Evolutionary conservation across 768 basidiomycete genomes (phyloP), one percentile per base, ranked within the genome.

Genomic region (Pholiota microspora): DNA sequence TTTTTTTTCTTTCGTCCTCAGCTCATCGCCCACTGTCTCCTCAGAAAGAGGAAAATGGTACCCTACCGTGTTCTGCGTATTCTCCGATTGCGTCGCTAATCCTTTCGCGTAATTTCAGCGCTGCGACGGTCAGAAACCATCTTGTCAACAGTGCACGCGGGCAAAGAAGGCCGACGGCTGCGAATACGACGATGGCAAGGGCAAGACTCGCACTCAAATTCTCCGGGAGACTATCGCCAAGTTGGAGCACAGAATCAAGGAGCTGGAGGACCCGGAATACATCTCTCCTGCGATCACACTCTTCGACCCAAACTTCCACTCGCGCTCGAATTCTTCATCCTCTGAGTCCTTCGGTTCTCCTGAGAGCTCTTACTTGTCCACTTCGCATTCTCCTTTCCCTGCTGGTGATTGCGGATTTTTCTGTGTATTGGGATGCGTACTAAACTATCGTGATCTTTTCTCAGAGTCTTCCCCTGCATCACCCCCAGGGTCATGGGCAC

Each of bases 111-210:
- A 55, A 62, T 53, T 35, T 40, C 50, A 92, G 89, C 79, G 87
- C 70, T 92, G 89, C 65, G 89, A 91, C 63, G 89, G 88, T 57
- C 63, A 63, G 44, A 90, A 88, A 67, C 89, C 89, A 25, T 79
- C 87, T 10, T 92, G 89, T 58, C 86, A 87, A 58, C 89, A 92
- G 64, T 92, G 89, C 64, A 73, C 75, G 25, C 83, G 86, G 49
- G 88, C 88, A 38, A 91, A 91, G 77, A 90, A 89, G 66, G 74
- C 73, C 48, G 86, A 89, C 2, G 73, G 67, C 9, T 92, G 89
- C 69, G 86, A 88, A 63, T 92, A 91, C 66, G 89, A 92, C 61
- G 89, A 92, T 69, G 89, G 89, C 23, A 89, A 86, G 73, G 86
- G 87, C 46, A 91, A 90, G 74, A 90, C 88, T 42, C 78, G 88